Evolutionary conservation across 2,329 filamentous ascomycete species (phyloP), one percentile per base, ranked within the genome.

Genomic region (Claviceps monticola): DNA sequence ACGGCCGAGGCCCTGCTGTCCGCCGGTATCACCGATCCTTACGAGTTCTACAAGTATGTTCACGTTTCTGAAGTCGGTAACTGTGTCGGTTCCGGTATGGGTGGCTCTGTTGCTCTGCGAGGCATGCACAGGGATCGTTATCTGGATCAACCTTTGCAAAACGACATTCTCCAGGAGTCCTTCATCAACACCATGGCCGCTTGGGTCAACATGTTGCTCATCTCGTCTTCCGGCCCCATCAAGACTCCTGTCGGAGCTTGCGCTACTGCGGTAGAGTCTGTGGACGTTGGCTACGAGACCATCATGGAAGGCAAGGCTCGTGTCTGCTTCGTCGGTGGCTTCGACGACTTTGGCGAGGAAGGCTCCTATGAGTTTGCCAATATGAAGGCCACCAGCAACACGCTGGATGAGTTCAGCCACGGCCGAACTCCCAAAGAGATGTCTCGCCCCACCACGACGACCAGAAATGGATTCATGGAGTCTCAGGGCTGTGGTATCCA

Each of bases 141-240:
- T 81, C 78, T 97, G 56, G 93, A 98, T 73, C 93, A 90, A 74
- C 93, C 91, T 52, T 80, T 98, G 48, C 94, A 98, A 72, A 98
- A 97, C 72, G 93, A 98, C 65, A 96, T 98, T 66, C 79, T 98
- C 14, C 94, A 98, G 66, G 93, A 98, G 72, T 97, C 93, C 13
- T 98, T 98, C 77, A 97, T 98, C 79, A 98, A 98, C 78, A 98
- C 93, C 52, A 98, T 98, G 91, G 85, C 88, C 60, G 93, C 93
- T 16, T 98, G 93, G 93, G 90, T 98, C 53, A 98, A 98, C 76
- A 98, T 98, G 93, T 75, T 98, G 71, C 76, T 98, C 57, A 75
- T 98, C 57, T 98, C 93, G 4, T 97, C 93, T 5, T 97, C 93
- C 50, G 93, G 93, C 59, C 88, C 93, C 43, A 97, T 98, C 78